A percentile compares a stretch with the other conserved stretches of the same genome.
These are phyloP conservation scores for Brassica carinata DNA, from an alignment of 345 rosid species.

Conservation along the genomic window DNA sequence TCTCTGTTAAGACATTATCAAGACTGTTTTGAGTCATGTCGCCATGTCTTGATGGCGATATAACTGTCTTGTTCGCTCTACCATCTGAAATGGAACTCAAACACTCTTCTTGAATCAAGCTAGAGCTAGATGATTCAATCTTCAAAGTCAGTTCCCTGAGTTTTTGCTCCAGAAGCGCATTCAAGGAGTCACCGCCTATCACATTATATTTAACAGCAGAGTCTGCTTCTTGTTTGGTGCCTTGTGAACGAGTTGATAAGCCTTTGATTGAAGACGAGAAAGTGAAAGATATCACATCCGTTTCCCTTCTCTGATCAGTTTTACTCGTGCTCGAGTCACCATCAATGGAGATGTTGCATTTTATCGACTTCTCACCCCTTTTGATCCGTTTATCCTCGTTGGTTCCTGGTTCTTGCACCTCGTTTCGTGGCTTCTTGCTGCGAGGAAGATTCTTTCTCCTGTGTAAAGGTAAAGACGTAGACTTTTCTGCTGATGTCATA, in stretches of 20 bases:
- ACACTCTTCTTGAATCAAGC: conserved; percentile 51
- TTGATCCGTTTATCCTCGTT: conserved; percentile 44
- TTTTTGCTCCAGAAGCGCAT: conserved; percentile 84
- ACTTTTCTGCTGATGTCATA: conserved; percentile 39
- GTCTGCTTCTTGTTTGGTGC: conserved; percentile 40
- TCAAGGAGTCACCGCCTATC: conserved; percentile 79
- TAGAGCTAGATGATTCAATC: conserved; percentile 57
- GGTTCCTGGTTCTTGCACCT: conserved; percentile 41
- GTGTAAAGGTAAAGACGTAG: conserved; percentile 37
- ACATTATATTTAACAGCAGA: conserved; percentile 63
- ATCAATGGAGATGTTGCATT: conserved; percentile 48
- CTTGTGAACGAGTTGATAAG: conserved; percentile 36
- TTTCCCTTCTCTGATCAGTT: conserved; percentile 50
- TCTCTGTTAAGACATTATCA: conserved; percentile 39
- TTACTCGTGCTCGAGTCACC: conserved; percentile 39
- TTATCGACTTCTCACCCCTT: conserved; percentile 49
- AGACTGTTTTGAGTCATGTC: conserved; percentile 40
- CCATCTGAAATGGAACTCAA: conserved; percentile 43
- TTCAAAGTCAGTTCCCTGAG: conserved; percentile 66
- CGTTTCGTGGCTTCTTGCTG: conserved; percentile 50
- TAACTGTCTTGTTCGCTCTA: conserved; percentile 31
- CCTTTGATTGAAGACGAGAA: conserved; percentile 77
- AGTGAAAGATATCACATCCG: conserved; percentile 89
- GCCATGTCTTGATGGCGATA: conserved; percentile 24
- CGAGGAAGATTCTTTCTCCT: conserved; percentile 49